These are phyloP conservation scores for Violaceomyces palustris DNA, from an alignment of 1,284 basidiomycete species.

Conservation along the genomic window DNA sequence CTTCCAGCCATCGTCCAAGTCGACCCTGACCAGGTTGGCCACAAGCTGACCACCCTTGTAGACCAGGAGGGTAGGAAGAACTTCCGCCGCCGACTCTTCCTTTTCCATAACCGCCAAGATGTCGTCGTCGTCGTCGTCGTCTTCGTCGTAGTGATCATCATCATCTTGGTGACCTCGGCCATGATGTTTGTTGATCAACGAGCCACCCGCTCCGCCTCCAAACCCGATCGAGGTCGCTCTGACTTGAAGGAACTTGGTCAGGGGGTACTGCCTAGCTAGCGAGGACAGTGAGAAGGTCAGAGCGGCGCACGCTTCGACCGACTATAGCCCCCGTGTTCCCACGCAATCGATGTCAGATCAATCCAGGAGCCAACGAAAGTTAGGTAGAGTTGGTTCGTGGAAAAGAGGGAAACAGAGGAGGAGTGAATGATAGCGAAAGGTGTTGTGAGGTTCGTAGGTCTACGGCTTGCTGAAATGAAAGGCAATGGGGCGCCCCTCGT, in stretches of 20 bases:
- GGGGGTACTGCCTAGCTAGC: slow-evolving; percentile 31
- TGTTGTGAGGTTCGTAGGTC: too few species aligned
- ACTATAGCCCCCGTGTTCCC: slow-evolving; percentile 1
- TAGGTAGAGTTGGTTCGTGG: too few species aligned
- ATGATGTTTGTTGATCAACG: too few species aligned
- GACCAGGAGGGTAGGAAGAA: slow-evolving; percentile 40
- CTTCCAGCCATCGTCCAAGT: slow-evolving; percentile 33
- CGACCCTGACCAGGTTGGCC: slow-evolving; percentile 39
- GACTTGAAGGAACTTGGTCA: slow-evolving; percentile 41
- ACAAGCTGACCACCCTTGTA: slow-evolving; percentile 33
- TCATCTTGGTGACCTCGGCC: too few species aligned
- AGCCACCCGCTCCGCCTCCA: slow-evolving; percentile 4
- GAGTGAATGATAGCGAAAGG: too few species aligned
- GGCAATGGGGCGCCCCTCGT: too few species aligned
- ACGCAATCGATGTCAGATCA: too few species aligned
- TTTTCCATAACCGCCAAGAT: background rate
- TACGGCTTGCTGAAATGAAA: too few species aligned
- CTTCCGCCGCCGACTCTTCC: slow-evolving; percentile 12
- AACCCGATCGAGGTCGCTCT: slow-evolving; percentile 40
- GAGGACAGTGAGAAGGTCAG: slow-evolving; percentile 27
- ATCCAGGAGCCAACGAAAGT: too few species aligned
- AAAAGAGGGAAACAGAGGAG: too few species aligned
- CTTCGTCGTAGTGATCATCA: slow-evolving; percentile 9
- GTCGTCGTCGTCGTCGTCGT: slow-evolving; percentile 31
- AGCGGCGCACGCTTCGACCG: slow-evolving; percentile 27